Base-by-base conservation (phyloP, 1,284 basidiomycete genomes). In the Fistulinella cinereoalba region DNA sequence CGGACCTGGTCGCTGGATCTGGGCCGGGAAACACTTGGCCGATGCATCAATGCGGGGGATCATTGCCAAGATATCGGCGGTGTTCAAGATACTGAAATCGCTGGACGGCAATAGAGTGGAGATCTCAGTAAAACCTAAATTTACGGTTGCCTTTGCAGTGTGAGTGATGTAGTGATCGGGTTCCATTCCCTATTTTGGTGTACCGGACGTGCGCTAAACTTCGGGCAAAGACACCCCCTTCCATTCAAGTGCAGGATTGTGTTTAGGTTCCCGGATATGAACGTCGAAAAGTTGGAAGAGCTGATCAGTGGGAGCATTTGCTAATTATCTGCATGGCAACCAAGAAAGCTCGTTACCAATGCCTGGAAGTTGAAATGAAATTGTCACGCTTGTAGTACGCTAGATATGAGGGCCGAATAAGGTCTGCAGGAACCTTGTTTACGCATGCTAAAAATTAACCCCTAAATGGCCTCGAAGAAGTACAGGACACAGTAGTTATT, bases 201-300 rank as follows among this genome's bases (percentile, higher is more conserved):
- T 6, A 27, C 6, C 25, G 6, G 7, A 6, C 15, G 11, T 4
- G 11, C 22, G 22, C 16, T 22, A 8, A 34, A 12, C 4, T 19
- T 21, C 23, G 15, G 37, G 11, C 8, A 23, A 18, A 56, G 56
- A 39, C 54, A 41, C 16, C 47, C 53, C 4, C 37, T 43, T 27
- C 55, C 55, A 3, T 58, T 56, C 29, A 34, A 22, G 22, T 58
- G 25, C 31, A 36, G 48, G 31, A 50, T 58, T 29, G 54, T 53
- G 23, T 43, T 47, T 8, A 45, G 54, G 25, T 29, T 33, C 2
- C 19, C 37, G 1, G 40, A 29, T 6, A 49, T 53, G 46, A 29
- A 49, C 19, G 7, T 13, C 3, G 10, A 47, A 22, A 40, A 39
- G 19, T 27, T 51, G n/a, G 40, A 55, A 11, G 39, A 46, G 23